A percentile compares a stretch with the other conserved stretches of the same genome.
phyloP scores from a whole-genome alignment of 225 moss, liverwort and hornwort species.

The Polytrichum commune region DNA sequence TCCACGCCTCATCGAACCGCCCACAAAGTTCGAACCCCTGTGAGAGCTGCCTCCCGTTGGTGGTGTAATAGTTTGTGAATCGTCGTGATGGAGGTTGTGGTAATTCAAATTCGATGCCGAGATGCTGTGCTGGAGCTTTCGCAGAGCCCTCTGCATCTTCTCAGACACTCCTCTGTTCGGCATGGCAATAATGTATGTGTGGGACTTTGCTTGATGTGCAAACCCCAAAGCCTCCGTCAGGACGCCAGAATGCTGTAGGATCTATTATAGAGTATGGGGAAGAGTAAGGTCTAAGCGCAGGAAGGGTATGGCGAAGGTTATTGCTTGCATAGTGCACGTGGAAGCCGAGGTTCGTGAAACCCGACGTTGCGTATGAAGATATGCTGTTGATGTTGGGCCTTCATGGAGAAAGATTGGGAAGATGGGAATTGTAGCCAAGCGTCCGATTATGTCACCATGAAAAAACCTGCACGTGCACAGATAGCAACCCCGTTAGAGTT shows the following conservation, averaged over 20 bases:
- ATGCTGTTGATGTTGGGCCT: conserved; percentile 54
- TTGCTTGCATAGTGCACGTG: conserved; percentile 37
- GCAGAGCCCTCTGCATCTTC: conserved; percentile 53
- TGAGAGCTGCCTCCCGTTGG: conserved; percentile 20
- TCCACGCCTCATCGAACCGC: conserved; percentile 26
- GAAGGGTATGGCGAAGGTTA: conserved; percentile 31
- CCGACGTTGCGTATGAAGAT: conserved; percentile 60
- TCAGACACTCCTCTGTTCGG: conserved; percentile 28
- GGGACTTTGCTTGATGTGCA: conserved; percentile 1
- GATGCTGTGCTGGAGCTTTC: conserved; percentile 47
- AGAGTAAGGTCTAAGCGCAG: conserved; percentile 17
- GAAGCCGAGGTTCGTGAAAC: conserved; percentile 52
- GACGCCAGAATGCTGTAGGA: background rate
- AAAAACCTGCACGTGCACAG: conserved; percentile 22
- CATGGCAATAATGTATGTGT: conserved; percentile 23
- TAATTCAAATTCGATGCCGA: conserved; percentile 39
- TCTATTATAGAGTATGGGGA: background rate
- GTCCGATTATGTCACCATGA: conserved; percentile 41
- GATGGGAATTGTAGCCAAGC: conserved; percentile 10
- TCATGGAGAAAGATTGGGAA: conserved; percentile 40
- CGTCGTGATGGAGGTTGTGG: conserved; percentile 25
- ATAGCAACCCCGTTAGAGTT: too few relatives aligned
- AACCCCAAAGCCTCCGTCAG: conserved; percentile 3
- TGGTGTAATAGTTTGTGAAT: background rate
- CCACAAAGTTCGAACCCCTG: conserved; percentile 8